These are phyloP conservation scores for Gossypium trilobum DNA, from an alignment of 441 rosid species.

Conservation along the genomic window DNA sequence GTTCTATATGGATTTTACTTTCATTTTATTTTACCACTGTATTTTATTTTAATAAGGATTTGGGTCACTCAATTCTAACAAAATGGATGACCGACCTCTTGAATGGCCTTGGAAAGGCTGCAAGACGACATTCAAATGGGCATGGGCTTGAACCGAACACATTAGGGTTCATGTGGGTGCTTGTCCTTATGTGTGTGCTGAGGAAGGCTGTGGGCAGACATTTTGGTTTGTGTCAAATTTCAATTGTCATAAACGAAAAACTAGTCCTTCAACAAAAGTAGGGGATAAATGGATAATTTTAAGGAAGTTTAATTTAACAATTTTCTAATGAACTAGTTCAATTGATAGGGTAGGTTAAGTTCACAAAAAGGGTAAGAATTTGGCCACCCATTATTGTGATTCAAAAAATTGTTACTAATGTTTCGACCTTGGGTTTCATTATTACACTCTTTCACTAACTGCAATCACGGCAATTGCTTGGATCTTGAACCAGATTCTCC, in stretches of 20 bases:
- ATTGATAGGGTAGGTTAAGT: conserved; percentile 21
- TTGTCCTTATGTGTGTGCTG: conserved; percentile 76
- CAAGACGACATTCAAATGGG: conserved; percentile 96
- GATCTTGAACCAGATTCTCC: neutral
- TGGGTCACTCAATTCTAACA: no score
- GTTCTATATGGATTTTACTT: no score
- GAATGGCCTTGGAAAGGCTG: conserved; percentile 99
- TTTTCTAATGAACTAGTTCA: conserved; percentile 32
- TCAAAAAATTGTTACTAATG: conserved; percentile 3
- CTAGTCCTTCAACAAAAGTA: conserved; percentile 78
- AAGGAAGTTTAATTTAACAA: conserved; percentile 20
- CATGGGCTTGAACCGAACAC: conserved; percentile 97
- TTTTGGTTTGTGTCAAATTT: conserved; percentile 90
- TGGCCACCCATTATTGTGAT: neutral
- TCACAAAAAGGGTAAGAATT: neutral
- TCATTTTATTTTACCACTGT: no score
- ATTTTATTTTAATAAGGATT: no score
- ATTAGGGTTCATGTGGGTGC: conserved; percentile 96
- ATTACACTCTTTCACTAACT: neutral
- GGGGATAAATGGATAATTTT: conserved; percentile 20
- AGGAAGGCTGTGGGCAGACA: conserved; percentile 82
- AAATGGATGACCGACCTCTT: conserved; percentile 73
- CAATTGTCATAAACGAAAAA: conserved; percentile 91
- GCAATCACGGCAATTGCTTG: neutral
- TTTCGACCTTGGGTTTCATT: neutral